phyloP scores from a whole-genome alignment of 768 basidiomycete genomes.

The Suillus subalutaceus region DNA sequence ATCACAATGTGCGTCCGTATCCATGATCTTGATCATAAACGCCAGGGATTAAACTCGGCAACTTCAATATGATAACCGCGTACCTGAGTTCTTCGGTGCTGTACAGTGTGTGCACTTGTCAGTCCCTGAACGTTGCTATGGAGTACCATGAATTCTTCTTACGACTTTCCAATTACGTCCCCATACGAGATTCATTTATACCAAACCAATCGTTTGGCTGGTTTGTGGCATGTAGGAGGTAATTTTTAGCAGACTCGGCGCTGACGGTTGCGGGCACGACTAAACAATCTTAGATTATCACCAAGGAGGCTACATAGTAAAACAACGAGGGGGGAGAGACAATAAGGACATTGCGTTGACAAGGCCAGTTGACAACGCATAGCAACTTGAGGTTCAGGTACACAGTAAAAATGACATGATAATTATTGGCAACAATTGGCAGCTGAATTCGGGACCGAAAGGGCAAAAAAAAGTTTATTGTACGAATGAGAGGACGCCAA shows the following conservation, averaged over 20 bases:
- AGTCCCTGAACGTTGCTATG: background rate
- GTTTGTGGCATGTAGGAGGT: background rate
- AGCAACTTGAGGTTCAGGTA: background rate
- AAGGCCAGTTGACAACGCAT: conserved; percentile 7
- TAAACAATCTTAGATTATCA: background rate
- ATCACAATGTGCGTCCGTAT: background rate
- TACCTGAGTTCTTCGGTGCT: background rate
- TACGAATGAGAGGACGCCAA: background rate
- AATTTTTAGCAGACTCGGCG: background rate
- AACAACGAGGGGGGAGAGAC: background rate
- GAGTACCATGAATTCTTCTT: background rate
- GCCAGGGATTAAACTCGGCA: background rate
- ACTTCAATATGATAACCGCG: background rate
- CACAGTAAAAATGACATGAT: background rate
- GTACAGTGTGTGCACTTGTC: background rate
- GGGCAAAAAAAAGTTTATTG: background rate
- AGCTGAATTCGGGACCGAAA: background rate
- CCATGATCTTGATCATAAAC: background rate
- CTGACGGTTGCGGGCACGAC: too few species aligned
- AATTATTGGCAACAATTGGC: background rate
- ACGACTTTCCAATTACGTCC: background rate
- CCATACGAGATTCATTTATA: background rate
- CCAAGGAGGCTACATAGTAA: background rate
- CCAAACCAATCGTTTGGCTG: background rate
- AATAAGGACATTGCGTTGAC: background rate